Conservation (phyloP, 805 yeast species). For the Candida endomychidarum region DNA sequence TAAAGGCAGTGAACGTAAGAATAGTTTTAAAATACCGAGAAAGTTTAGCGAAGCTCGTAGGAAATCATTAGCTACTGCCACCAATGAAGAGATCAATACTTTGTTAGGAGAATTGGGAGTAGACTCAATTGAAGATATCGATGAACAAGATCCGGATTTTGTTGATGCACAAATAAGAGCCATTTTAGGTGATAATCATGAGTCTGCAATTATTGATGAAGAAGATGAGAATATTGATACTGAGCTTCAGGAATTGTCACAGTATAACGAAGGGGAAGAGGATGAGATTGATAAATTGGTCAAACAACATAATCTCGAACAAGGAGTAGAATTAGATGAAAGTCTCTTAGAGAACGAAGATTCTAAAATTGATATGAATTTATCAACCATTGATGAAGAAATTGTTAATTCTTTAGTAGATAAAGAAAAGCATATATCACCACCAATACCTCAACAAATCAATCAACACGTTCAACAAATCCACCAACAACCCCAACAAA, state of each 20-base stretch:
- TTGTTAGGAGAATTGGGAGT: constrained; percentile 39
- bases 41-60: constrained; percentile 38
- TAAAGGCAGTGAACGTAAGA: not conserved
- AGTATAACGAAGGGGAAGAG: constrained; percentile 26
- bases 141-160: constrained; percentile 25
- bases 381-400: constrained; percentile 38
- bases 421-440: not conserved
- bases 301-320: constrained; percentile 34
- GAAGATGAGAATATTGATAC: constrained; percentile 10
- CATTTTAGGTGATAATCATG: constrained; percentile 27
- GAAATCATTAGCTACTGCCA: constrained; percentile 37
- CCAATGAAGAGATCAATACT: constrained; percentile 40
- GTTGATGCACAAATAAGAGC: constrained; percentile 34
- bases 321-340: constrained; percentile 30
- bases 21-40: constrained; percentile 18
- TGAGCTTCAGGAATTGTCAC: constrained; percentile 3
- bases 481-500: not conserved
- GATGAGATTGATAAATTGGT: constrained; percentile 39
- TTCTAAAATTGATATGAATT: constrained; percentile 24
- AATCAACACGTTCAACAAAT: constrained; percentile 1
- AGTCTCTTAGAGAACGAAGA: constrained; percentile 13
- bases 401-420: constrained; percentile 25
- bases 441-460: not conserved
- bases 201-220: constrained; percentile 24
- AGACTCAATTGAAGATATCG: constrained; percentile 28